These are phyloP conservation scores for Scalesia atractyloides DNA, from an alignment of 129 eudicot genomes.

Conservation along the genomic window DNA sequence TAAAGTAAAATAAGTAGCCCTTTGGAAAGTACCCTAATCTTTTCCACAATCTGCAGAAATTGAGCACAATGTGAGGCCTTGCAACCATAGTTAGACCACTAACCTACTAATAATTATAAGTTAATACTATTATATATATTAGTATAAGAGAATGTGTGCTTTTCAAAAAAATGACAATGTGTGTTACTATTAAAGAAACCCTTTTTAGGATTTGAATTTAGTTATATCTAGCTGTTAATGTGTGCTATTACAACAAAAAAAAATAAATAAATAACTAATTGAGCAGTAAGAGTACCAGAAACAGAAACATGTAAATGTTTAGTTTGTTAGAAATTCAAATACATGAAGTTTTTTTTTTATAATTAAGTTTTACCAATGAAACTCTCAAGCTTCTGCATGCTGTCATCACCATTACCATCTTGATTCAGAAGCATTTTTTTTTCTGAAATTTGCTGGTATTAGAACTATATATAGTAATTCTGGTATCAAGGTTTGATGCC, in stretches of 20 bases:
- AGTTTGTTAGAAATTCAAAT: neutral
- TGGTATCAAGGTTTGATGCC: conserved; percentile 13
- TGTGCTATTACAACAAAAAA: neutral
- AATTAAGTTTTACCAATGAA: neutral
- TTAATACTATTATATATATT: neutral
- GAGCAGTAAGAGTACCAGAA: neutral
- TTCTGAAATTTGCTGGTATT: neutral
- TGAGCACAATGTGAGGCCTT: conserved; percentile 7
- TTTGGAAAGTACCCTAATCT: neutral
- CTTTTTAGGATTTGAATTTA: neutral
- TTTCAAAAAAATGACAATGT: too few species aligned
- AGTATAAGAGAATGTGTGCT: neutral
- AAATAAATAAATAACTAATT: neutral
- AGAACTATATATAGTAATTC: neutral
- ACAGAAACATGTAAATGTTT: neutral
- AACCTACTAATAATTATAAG: neutral
- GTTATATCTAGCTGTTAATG: neutral
- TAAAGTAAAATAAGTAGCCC: neutral
- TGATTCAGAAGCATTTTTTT: neutral
- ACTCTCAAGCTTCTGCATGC: neutral
- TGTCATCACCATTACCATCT: neutral
- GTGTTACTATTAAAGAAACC: neutral
- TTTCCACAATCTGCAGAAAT: neutral
- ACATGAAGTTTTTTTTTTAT: neutral
- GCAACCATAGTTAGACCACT: conserved; percentile 17